A percentile compares a stretch with the other conserved stretches of the same genome.
Evolutionary conservation across 2,329 filamentous ascomycete genomes (phyloP).

Genomic region (Alternaria dauci): DNA sequence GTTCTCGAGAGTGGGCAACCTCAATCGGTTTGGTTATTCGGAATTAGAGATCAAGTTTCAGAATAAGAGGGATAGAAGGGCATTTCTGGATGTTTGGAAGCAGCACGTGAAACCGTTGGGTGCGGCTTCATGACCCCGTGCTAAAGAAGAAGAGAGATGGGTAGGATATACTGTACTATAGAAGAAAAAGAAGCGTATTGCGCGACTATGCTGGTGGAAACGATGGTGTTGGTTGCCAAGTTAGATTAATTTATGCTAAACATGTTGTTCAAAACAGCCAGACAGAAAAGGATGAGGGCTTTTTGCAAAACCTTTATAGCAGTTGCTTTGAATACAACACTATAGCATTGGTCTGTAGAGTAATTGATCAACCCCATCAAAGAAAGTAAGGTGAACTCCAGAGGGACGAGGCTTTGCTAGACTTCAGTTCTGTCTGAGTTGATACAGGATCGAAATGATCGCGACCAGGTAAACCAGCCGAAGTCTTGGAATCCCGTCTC

Average conservation of each 20-base stretch:
- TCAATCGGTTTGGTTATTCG: conserved; percentile 41
- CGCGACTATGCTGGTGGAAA: neutral
- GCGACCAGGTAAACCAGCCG: too few species aligned
- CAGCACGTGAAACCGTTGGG: conserved; percentile 33
- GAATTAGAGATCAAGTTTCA: conserved; percentile 42
- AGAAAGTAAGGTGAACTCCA: neutral
- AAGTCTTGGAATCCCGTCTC: too few species aligned
- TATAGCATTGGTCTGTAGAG: neutral
- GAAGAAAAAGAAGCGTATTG: neutral
- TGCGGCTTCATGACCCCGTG: neutral
- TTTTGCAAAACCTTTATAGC: neutral
- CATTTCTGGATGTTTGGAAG: conserved; percentile 41
- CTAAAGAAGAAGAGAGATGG: neutral
- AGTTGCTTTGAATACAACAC: neutral
- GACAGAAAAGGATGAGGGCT: neutral
- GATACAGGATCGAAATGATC: too few species aligned
- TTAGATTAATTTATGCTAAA: neutral
- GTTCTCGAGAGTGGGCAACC: conserved; percentile 6
- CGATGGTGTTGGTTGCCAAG: neutral
- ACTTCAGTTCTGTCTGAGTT: neutral
- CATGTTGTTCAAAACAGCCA: neutral
- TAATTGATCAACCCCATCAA: neutral
- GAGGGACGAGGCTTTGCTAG: neutral
- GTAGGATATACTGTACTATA: neutral
- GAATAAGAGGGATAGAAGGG: conserved; percentile 35